Base-by-base conservation (phyloP, 257 asterid species). In the Fraxinus excelsior region DNA sequence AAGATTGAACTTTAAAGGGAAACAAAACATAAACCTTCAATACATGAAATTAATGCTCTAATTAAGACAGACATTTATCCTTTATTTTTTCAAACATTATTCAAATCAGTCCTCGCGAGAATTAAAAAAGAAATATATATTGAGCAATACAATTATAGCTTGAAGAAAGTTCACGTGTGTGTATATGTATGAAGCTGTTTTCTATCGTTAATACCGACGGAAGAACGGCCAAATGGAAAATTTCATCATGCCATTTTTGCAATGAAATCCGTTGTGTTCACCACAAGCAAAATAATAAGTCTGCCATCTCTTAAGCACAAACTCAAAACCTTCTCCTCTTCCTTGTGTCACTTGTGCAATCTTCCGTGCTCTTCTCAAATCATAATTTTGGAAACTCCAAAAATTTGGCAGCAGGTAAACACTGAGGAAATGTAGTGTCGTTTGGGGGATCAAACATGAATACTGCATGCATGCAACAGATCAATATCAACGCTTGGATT, bases 391-490 rank as follows among this genome's bases (percentile, higher is more conserved):
- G 80, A 84, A 90, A 44, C 96, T 92, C 96, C 84, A 16, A 49
- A 69, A 82, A 38, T 90, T 74, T 0, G 96, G 91, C 14, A 93
- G 82, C 70, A 91, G 32, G 68, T 90, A 90, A 0, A 93, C 95
- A 26, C 94, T 90, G 97, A 0, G 91, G 87, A 67, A 78, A 81
- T 10, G 92, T 84, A 0, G 94, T 88, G 58, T 70, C 85, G 66
- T 84, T 91, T 75, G 96, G 95, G 0, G 96, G 88, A 79, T 89
- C 95, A 49, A 86, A 93, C 80, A 84, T 90, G 88, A 93, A 93
- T 77, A 91, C 94, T 91, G 74, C 60, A 29, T 0, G 0, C 14
- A 7, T 4, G 7, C 14, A 0, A 18, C 0, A 69, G 1, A 25
- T 0, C 12, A 37, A 64, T 21, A 7, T 0, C 72, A 0, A 32